phyloP scores from a whole-genome alignment of 768 basidiomycete species.

The Naematelia aurantialba region DNA sequence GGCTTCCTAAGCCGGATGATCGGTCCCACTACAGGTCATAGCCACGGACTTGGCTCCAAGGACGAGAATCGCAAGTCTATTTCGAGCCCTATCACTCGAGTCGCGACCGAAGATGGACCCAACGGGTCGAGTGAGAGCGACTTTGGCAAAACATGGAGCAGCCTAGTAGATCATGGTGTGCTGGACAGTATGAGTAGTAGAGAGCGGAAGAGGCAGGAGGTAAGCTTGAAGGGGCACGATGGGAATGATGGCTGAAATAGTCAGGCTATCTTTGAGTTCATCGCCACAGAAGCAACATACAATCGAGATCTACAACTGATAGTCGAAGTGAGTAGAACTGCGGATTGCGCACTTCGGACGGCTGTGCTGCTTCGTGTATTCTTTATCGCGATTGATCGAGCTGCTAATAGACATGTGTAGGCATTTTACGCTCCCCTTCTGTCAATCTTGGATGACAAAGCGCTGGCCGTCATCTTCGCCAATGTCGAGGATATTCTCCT shows the following conservation, averaged over 20 bases:
- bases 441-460: constrained; percentile 64
- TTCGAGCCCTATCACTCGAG: neutral
- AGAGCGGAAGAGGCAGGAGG: constrained; percentile 87
- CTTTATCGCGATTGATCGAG: neutral
- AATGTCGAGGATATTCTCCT: constrained; percentile 90
- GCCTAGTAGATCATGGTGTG: constrained; percentile 78
- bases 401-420: constrained; percentile 52
- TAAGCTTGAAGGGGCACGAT: constrained; percentile 38
- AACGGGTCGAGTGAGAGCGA: constrained; percentile 3
- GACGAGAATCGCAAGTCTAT: constrained; percentile 4
- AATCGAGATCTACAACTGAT: constrained; percentile 87
- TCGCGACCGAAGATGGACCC: neutral
- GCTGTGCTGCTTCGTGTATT: neutral
- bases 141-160: constrained; percentile 75
- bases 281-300: constrained; percentile 82
- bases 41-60: constrained; percentile 5
- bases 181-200: constrained; percentile 70
- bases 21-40: constrained; percentile 15
- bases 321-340: constrained; percentile 63
- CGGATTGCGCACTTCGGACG: neutral
- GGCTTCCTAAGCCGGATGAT: constrained; percentile 39
- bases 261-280: constrained; percentile 92
- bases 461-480: constrained; percentile 77
- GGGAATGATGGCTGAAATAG: neutral
- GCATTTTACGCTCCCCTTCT: constrained; percentile 81